These are phyloP conservation scores for Aureobasidium subglaciale DNA, from an alignment of 2,329 filamentous ascomycete species.

Conservation along the genomic window DNA sequence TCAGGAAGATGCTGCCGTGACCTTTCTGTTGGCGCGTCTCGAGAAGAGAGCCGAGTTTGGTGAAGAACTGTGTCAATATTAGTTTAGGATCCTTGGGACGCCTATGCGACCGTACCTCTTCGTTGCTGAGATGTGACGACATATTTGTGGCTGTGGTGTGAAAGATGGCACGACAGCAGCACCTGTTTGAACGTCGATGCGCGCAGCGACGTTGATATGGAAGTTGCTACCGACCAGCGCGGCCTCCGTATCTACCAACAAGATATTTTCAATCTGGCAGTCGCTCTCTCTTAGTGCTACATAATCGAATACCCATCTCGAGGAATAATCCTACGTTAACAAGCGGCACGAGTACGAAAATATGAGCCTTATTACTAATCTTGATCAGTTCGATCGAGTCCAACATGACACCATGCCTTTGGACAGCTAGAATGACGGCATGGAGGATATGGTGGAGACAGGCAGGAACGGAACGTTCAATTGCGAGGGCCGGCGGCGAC, in stretches of 20 bases:
- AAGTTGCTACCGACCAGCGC: neutral
- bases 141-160: conserved; percentile 38
- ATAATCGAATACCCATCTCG: too few relatives aligned
- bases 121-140: conserved; percentile 47
- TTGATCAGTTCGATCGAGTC: too few relatives aligned
- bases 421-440: too few relatives aligned
- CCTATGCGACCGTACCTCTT: conserved; percentile 44
- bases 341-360: too few relatives aligned
- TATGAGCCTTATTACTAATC: too few relatives aligned
- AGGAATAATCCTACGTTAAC: too few relatives aligned
- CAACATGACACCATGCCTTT: too few relatives aligned
- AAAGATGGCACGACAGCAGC: conserved; percentile 7
- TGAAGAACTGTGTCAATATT: conserved; percentile 59
- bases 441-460: too few relatives aligned
- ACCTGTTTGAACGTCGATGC: neutral
- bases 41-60: conserved; percentile 61
- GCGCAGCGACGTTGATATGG: neutral
- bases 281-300: too few relatives aligned
- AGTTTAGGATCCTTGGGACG: neutral
- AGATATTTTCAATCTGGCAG: too few relatives aligned
- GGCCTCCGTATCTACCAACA: neutral
- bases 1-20: conserved; percentile 67
- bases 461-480: neutral
- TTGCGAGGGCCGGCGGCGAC: neutral
- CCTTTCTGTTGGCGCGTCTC: conserved; percentile 58